Conservation (phyloP, 2,329 filamentous ascomycete species). For the Aspergillaceae sp. region DNA sequence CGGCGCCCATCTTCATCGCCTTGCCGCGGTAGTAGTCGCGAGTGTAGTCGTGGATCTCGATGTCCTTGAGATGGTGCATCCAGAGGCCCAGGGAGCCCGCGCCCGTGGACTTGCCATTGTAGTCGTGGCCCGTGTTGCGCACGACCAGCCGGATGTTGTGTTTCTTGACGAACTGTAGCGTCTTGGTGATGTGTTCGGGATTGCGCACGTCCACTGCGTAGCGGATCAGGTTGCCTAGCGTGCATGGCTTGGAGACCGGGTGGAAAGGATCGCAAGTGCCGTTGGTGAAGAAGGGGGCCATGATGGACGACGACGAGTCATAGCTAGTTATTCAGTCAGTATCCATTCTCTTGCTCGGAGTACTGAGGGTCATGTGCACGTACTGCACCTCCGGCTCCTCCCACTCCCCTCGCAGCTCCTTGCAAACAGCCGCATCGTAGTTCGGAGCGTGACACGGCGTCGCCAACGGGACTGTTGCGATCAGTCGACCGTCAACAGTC, state of each 20-base stretch:
- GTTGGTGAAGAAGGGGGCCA: slow-evolving; percentile 22
- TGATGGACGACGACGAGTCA: slow-evolving; percentile 16
- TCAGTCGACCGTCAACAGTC: slow-evolving; percentile 38
- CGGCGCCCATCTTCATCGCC: slow-evolving; percentile 47
- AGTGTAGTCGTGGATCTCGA: slow-evolving; percentile 28
- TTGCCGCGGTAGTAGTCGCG: slow-evolving; percentile 40
- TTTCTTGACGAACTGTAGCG: slow-evolving; percentile 18
- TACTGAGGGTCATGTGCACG: background rate
- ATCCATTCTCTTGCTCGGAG: too few species aligned
- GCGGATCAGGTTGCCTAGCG: slow-evolving; percentile 21
- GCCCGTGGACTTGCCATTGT: slow-evolving; percentile 46
- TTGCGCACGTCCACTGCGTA: slow-evolving; percentile 30
- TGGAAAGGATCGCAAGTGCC: slow-evolving; percentile 16
- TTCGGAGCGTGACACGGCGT: background rate
- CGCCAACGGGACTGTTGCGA: background rate
- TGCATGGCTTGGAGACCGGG: slow-evolving; percentile 19
- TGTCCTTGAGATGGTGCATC: slow-evolving; percentile 24
- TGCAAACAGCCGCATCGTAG: background rate
- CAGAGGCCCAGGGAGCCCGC: slow-evolving; percentile 39
- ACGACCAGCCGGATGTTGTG: slow-evolving; percentile 28
- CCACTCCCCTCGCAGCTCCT: background rate
- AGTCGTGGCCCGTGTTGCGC: slow-evolving; percentile 43
- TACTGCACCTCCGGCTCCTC: background rate
- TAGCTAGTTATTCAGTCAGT: slow-evolving; percentile 6
- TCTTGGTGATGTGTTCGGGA: slow-evolving; percentile 28